Base-by-base conservation (phyloP, 192 early-diverging fungal genomes). In the Borealophlyctis nickersoniae region DNA sequence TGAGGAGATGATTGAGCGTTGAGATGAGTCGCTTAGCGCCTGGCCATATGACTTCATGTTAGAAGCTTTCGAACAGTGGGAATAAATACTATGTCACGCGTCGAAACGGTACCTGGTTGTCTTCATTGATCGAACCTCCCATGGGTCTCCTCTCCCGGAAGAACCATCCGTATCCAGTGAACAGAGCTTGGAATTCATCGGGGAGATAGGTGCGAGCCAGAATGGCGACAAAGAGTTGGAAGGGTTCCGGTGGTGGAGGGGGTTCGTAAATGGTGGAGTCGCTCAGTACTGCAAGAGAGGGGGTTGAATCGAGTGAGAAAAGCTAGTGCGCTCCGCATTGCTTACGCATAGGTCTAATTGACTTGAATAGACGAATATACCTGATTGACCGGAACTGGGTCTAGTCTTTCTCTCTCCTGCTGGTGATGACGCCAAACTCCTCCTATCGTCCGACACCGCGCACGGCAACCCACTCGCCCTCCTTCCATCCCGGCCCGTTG, bases 191-290 rank as follows among this genome's bases (percentile, higher is more conserved):
- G 56, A 68, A 76, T 36, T 76, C 69, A 32, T 76, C 72, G 13
- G 58, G 36, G 0, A 63, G 22, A 49, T 69, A 53, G 11, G 69
- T 62, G 19, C 63, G 54, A 11, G 69, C 68, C 14, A 60, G 31
- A 23, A 79, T 51, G 13, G 69, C 69, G 3, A 75, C 39, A 60
- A 68, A 73, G 32, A 75, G 63, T 11, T 52, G 69, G 36, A 63
- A 60, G 3, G 69, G 65, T 49, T 57, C 39, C 19, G 75, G 75
- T 9, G 71, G 36, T 13, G 63, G n/a, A 4, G 70, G 64, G 16
- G 69, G 58, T 2, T 57, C 45, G 4, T 23, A 4, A 36, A 62
- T 26, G 16, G 24, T 48, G 7, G 52, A 36, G n/a, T 61, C 59
- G 27, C 67, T 69, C 32, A 16, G n/a, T 16, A 32, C 60, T 69